Base-by-base conservation (phyloP, 78 protist species). In the Acrasis kona region DNA sequence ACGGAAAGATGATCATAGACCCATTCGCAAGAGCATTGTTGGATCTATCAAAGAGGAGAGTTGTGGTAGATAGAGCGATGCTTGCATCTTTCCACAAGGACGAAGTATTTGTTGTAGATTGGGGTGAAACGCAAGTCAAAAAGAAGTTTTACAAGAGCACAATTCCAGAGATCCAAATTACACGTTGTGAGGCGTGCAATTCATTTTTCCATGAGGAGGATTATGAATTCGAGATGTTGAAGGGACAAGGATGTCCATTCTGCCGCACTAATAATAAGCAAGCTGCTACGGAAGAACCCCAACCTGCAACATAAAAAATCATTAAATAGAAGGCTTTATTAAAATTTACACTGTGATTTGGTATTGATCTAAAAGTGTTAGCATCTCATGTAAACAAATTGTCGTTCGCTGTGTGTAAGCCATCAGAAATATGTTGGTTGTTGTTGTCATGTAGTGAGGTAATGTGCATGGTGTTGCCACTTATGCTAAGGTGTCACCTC, bases 161-260 rank as follows among this genome's bases (percentile, higher is more conserved):
- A 67, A 30, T 84, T 38, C 79, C 88, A 8, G 88, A 78, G 57
- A 50, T 77, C 0, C 76, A 80, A 5, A 34, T 84, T 50, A 30
- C 35, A 3, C 27, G 65, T 27, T 84, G 84, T 74, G 30, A 65
- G 39, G 10, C 70, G 5, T 84, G 88, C 72, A 27, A 67, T 64
- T 84, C 67, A 76, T 84, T 84, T 34, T 84, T 84, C 82, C 78
- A 74, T 67, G 84, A 77, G 10, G 88, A 78, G 37, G 88, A 84
- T 10, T 84, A 71, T 65, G 79, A 71, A 71, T 5, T 57, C 5
- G 82, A 82, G 4, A 27, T 10, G 32, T 30, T 84, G 40, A 1
- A 73, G 65, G 78, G 34, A 27, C 34, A 38, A 39, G 0, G 28
- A 2, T 83, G 87, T 64, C 83, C 87, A 28, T 40, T 83, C 70